phyloP scores from a whole-genome alignment of 768 basidiomycete genomes.

The Boletus rubescentipes region DNA sequence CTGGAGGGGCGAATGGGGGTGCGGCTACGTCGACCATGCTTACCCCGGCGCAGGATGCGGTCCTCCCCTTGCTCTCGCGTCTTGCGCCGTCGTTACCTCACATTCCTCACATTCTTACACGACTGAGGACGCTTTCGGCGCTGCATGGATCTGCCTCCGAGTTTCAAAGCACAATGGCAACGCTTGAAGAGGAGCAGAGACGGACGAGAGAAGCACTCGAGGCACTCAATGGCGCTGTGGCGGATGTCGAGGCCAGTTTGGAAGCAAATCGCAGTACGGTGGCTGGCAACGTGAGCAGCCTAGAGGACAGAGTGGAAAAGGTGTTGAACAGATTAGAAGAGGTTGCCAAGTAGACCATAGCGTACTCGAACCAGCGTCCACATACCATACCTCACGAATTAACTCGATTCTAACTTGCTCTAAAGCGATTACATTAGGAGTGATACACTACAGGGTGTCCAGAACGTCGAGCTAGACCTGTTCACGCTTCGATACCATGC shows the following conservation, averaged over 20 bases:
- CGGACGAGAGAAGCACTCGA: constrained; percentile 59
- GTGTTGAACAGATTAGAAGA: constrained; percentile 45
- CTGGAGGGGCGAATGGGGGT: constrained; percentile 11
- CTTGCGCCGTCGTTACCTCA: constrained; percentile 74
- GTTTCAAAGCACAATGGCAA: constrained; percentile 65
- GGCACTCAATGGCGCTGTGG: constrained; percentile 68
- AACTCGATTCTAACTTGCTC: constrained; percentile 4
- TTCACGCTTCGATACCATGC: constrained; percentile 22
- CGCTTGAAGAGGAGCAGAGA: constrained; percentile 72
- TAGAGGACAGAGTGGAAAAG: constrained; percentile 58
- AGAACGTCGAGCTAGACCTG: not conserved
- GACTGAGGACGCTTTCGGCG: constrained; percentile 78
- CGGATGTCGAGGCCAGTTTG: constrained; percentile 72
- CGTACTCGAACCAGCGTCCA: not conserved
- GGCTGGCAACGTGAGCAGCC: constrained; percentile 67
- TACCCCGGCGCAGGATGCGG: constrained; percentile 50
- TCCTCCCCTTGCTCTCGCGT: constrained; percentile 67
- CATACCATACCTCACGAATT: constrained; percentile 2
- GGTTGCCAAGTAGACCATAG: constrained; percentile 20
- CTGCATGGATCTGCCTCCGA: constrained; percentile 81
- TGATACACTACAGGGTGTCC: not conserved
- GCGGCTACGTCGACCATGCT: constrained; percentile 16
- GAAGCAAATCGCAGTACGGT: constrained; percentile 70
- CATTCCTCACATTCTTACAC: constrained; percentile 86
- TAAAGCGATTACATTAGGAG: not conserved